phyloP scores from a whole-genome alignment of 306 rosid genomes.

The Trifolium repens region DNA sequence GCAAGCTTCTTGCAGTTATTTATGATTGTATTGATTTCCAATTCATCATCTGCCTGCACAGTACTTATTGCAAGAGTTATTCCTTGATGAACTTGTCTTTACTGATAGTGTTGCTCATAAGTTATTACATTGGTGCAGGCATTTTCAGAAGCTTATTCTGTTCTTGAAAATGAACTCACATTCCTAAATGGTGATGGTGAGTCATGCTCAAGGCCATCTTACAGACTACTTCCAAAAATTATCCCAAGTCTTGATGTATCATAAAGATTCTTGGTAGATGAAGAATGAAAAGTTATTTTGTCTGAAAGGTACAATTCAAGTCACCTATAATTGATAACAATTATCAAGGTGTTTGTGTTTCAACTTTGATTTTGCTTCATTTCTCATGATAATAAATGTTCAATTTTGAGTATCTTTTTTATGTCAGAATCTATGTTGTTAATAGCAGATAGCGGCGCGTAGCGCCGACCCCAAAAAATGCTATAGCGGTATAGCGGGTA shows the following conservation, averaged over 20 bases:
- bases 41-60: constrained; percentile 7
- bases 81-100: constrained; percentile 30
- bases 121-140: constrained; percentile 58
- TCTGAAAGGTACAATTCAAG: constrained; percentile 52
- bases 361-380: background rate
- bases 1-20: constrained; percentile 14
- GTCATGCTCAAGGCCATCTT: constrained; percentile 50
- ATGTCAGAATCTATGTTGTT: background rate
- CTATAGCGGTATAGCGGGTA: too few relatives aligned
- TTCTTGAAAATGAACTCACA: constrained; percentile 70
- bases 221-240: constrained; percentile 71
- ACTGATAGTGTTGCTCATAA: constrained; percentile 35
- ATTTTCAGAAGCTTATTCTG: constrained; percentile 81
- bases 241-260: constrained; percentile 72
- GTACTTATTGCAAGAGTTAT: background rate
- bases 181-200: constrained; percentile 60
- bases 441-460: too few relatives aligned
- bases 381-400: background rate
- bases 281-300: constrained; percentile 42
- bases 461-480: too few relatives aligned
- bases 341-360: constrained; percentile 11
- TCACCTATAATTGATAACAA: constrained; percentile 18
- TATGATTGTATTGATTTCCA: constrained; percentile 6
- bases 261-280: constrained; percentile 44
- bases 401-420: background rate